Evolutionary conservation across 768 basidiomycete genomes (phyloP).

Genomic region (Brasilioporus rufonigricans): DNA sequence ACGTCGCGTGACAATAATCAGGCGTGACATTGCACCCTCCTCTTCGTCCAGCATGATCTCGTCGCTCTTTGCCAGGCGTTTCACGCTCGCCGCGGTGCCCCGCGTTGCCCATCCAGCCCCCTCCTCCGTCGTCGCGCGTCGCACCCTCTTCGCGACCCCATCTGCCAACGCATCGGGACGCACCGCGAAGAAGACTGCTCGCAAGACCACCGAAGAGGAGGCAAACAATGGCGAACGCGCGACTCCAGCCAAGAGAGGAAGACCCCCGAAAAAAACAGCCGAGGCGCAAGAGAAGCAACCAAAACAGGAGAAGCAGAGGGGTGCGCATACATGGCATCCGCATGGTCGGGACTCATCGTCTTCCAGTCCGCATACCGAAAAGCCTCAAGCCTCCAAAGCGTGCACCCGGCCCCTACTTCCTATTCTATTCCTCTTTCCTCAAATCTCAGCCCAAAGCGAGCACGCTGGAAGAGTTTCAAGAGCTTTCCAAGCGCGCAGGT

Average conservation of each 20-base stretch:
- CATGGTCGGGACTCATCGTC: conserved; percentile 4
- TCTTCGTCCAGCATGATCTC: conserved; percentile 6
- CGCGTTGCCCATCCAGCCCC: background rate
- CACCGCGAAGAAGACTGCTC: background rate
- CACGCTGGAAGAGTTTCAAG: background rate
- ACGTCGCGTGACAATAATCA: conserved; percentile 14
- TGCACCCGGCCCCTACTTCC: conserved; percentile 23
- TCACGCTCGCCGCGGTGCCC: too few relatives aligned
- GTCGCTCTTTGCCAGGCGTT: conserved; percentile 17
- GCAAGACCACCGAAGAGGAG: conserved; percentile 4
- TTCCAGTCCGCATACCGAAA: conserved; percentile 14
- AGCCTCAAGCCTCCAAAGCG: conserved; percentile 27
- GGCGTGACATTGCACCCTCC: conserved; percentile 13
- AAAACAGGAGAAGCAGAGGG: conserved; percentile 1
- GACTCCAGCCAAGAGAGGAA: conserved; percentile 9
- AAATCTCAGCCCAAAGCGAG: background rate
- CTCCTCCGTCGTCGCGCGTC: conserved; percentile 16
- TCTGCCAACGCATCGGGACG: background rate
- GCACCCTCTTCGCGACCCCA: conserved; percentile 25
- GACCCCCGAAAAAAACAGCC: background rate
- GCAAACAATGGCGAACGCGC: background rate
- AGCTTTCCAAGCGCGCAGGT: conserved; percentile 19
- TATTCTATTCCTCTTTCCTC: conserved; percentile 23
- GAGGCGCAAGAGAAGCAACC: background rate
- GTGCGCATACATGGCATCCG: conserved; percentile 9